phyloP scores from a whole-genome alignment of 371 early-diverging fungal genomes.

The Entomophthora muscae region DNA sequence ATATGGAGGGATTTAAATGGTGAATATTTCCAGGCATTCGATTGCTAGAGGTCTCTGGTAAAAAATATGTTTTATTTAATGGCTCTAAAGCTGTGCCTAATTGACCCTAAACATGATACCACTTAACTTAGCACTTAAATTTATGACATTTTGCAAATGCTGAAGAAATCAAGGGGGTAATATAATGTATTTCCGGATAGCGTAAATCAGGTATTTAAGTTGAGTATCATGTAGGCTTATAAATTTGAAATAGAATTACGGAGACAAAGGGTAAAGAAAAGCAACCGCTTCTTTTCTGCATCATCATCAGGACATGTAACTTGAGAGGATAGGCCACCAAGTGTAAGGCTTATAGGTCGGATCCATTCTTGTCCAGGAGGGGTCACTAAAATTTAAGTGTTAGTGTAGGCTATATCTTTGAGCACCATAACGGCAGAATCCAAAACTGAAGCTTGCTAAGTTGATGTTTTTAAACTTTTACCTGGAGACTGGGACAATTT shows the following conservation, averaged over 20 bases:
- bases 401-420: background rate
- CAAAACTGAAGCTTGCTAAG: background rate
- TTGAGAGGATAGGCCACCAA: background rate
- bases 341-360: background rate
- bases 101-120: no score
- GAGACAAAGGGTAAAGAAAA: background rate
- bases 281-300: background rate
- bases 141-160: no score
- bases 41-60: no score
- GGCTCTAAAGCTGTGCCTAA: no score
- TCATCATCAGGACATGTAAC: background rate
- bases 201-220: no score
- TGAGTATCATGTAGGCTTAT: no score
- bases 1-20: no score
- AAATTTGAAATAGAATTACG: background rate
- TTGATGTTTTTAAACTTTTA: background rate
- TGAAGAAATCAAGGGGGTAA: no score
- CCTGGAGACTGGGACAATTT: background rate
- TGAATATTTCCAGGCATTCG: no score
- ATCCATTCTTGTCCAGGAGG: background rate
- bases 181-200: no score
- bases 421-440: background rate
- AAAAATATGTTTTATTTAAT: no score
- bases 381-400: background rate
- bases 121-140: no score